Evolutionary conservation across 2,329 filamentous ascomycete species (phyloP), one percentile per base, ranked within the genome.

Genomic region (Epicoccum nigrum): DNA sequence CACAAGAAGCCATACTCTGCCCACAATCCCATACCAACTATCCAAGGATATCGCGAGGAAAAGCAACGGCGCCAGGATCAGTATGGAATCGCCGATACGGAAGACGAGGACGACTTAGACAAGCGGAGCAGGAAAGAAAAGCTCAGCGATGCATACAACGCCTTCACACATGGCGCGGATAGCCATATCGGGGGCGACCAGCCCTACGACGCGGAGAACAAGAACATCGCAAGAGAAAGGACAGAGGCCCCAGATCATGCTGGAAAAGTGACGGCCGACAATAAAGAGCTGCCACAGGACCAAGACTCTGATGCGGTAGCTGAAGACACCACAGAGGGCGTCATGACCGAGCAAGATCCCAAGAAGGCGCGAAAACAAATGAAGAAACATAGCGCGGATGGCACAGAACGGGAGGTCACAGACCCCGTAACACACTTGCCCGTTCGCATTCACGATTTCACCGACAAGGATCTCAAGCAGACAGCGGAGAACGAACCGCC

Each of bases 401-500:
- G 76, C 23, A 76, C 78, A 20, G 78, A 80, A 51, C 76, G 81
- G 52, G 79, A 87, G 65, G 87, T 90, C 38, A 90, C 86, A 1
- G 87, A 90, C 63, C 87, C 87, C 0, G 80, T 90, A 31, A 90
- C 87, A 1, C 87, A 90, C 70, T 76, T 90, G 2, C 86, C 86
- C 1, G 80, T 89, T 39, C 77, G 74, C 28, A 86, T 89, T 28
- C 85, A 88, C 64, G 87, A 90, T 64, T 86, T 86, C 61, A 89
- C 86, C 0, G 77, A 81, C 21, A 81, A 83, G 31, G 84, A 87
- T 44, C 74, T 90, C 25, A 74, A 80, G 53, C 69, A 70, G 43
- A 71, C 75, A 19, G 68, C 75, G 27, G 73, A 81, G 64, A 81
- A 81, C 54, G 69, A 75, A 4, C 69, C 74, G 3, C 68, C 76